A percentile compares a stretch with the other conserved stretches of the same genome.
These are phyloP conservation scores for Osmanthus fragrans DNA, from an alignment of 257 asterid genomes.

Conservation along the genomic window DNA sequence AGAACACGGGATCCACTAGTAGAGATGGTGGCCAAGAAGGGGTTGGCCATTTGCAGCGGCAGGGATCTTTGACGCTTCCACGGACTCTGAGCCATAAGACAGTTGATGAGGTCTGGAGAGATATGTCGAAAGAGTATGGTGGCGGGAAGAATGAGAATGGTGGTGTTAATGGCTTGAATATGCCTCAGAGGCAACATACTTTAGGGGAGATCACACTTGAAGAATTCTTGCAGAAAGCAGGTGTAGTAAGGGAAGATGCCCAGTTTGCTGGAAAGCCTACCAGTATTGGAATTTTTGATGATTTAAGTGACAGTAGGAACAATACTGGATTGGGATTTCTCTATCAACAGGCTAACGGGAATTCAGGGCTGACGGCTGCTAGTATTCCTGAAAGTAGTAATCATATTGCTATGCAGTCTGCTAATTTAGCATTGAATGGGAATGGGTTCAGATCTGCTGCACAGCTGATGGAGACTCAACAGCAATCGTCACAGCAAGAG, in stretches of 20 bases:
- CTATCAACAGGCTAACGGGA: conserved; percentile 23
- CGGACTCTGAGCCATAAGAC: conserved; percentile 89
- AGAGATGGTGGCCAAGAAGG: conserved; percentile 29
- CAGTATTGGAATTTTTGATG: conserved; percentile 23
- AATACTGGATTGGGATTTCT: conserved; percentile 34
- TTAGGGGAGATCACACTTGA: conserved; percentile 88
- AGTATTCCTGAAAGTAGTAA: conserved; percentile 38
- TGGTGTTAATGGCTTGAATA: conserved; percentile 33
- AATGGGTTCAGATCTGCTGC: conserved; percentile 1
- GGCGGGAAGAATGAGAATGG: conserved; percentile 35
- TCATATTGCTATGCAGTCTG: conserved; percentile 32
- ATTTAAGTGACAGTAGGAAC: conserved; percentile 29
- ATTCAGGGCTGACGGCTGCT: conserved; percentile 39
- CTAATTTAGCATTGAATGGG: not conserved
- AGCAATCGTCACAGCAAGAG: not conserved
- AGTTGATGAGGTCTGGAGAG: conserved; percentile 97
- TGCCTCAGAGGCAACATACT: conserved; percentile 71
- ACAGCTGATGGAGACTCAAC: not conserved
- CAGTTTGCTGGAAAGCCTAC: conserved; percentile 31
- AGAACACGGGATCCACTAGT: conserved; percentile 40
- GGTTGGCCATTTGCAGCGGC: conserved; percentile 66
- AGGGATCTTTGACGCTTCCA: conserved; percentile 83
- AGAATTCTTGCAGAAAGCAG: conserved; percentile 84
- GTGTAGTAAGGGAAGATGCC: conserved; percentile 80
- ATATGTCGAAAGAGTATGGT: conserved; percentile 58